Conservation (phyloP, 805 yeast genomes). For the Yamadazyma scolyti region DNA sequence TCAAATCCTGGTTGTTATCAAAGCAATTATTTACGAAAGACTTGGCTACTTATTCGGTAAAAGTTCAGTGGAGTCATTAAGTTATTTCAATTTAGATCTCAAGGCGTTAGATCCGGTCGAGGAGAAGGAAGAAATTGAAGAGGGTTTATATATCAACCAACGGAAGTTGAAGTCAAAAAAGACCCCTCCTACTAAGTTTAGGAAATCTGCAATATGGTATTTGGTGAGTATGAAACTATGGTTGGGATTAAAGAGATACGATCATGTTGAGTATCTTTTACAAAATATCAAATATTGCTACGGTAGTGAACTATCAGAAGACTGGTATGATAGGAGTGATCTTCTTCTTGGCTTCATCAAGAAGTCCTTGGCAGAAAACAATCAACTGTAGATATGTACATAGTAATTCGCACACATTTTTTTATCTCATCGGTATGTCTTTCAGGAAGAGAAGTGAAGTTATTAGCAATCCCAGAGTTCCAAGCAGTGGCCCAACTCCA, state of each 20-base stretch:
- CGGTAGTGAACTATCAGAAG: slow-evolving; percentile 11
- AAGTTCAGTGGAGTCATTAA: slow-evolving; percentile 12
- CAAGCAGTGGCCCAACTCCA: slow-evolving; percentile 5
- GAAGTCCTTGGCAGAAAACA: slow-evolving; percentile 3
- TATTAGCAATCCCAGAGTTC: slow-evolving; percentile 15
- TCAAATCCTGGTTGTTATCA: slow-evolving; percentile 45
- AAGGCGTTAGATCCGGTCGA: not conserved
- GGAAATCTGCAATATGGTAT: slow-evolving; percentile 79
- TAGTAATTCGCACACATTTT: slow-evolving; percentile 2
- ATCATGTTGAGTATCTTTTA: slow-evolving; percentile 24
- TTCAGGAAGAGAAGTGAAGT: slow-evolving; percentile 42
- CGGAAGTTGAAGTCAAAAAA: slow-evolving; percentile 31
- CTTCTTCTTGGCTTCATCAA: slow-evolving; percentile 22
- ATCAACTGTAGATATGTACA: too few relatives aligned
- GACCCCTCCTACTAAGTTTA: slow-evolving; percentile 54
- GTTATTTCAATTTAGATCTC: not conserved
- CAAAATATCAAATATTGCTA: slow-evolving; percentile 23
- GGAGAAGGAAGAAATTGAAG: slow-evolving; percentile 16
- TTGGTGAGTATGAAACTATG: slow-evolving; percentile 73
- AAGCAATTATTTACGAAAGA: slow-evolving; percentile 41
- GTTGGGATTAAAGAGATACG: slow-evolving; percentile 26
- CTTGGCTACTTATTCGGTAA: slow-evolving; percentile 48
- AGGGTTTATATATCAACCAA: slow-evolving; percentile 31
- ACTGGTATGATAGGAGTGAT: slow-evolving; percentile 34
- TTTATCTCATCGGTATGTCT: slow-evolving; percentile 26